Evolutionary conservation across 371 early-diverging fungal species (phyloP).

Genomic region (Mortierella sp.): DNA sequence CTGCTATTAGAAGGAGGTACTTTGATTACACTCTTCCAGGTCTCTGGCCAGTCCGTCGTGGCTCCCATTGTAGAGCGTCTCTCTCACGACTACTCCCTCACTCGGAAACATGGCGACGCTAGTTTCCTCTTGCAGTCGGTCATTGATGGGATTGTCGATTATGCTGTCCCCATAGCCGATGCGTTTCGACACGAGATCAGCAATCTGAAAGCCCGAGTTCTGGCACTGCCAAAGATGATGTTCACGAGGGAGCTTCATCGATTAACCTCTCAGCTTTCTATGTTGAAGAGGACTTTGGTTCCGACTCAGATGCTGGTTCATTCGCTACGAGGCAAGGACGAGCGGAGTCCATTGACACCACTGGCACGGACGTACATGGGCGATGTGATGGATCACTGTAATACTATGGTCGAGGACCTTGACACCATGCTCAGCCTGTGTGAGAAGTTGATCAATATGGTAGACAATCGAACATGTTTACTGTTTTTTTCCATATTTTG

Average conservation of each 20-base stretch:
- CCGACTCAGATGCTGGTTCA: conserved; percentile 58
- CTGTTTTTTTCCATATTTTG: not conserved
- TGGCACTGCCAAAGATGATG: conserved; percentile 54
- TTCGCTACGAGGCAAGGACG: conserved; percentile 34
- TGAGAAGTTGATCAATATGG: conserved; percentile 59
- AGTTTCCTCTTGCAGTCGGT: conserved; percentile 61
- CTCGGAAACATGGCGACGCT: conserved; percentile 53
- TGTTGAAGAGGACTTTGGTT: conserved; percentile 55
- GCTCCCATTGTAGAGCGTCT: conserved; percentile 53
- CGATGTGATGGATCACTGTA: conserved; percentile 61
- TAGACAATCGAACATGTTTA: conserved; percentile 1
- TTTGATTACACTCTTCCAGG: conserved; percentile 59
- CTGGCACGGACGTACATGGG: conserved; percentile 55
- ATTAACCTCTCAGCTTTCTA: conserved; percentile 51
- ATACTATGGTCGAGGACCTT: conserved; percentile 58
- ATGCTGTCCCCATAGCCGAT: conserved; percentile 58
- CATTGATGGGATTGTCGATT: conserved; percentile 60
- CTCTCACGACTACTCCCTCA: conserved; percentile 38
- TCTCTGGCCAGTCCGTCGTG: conserved; percentile 51
- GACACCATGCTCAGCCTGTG: conserved; percentile 55
- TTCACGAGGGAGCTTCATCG: conserved; percentile 55
- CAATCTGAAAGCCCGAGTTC: conserved; percentile 51
- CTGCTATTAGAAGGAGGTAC: conserved; percentile 44
- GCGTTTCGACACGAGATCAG: conserved; percentile 58
- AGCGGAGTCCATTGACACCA: conserved; percentile 25